A percentile compares a stretch with the other conserved stretches of the same genome.
These are phyloP conservation scores for Podospora pseudopauciseta DNA, from an alignment of 495 filamentous ascomycete species.

Conservation along the genomic window DNA sequence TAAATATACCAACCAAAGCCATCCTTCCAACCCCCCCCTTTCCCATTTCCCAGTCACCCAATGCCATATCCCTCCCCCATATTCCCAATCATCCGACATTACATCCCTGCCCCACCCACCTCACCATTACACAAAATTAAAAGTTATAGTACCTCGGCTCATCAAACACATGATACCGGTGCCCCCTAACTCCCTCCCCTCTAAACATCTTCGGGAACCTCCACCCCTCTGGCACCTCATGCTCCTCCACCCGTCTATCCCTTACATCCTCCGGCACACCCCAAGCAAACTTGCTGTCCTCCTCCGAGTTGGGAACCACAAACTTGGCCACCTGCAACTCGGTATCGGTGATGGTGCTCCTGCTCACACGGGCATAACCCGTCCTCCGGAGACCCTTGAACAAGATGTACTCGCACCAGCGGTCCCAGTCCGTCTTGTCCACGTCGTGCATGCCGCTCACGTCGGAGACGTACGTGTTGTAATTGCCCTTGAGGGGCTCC, in stretches of 20 bases:
- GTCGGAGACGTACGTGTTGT: conserved; percentile 92
- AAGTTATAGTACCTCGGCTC: conserved; percentile 72
- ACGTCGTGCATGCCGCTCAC: conserved; percentile 91
- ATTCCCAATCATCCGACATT: background rate
- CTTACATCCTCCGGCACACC: conserved; percentile 29
- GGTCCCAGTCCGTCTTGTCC: conserved; percentile 88
- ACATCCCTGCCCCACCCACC: background rate
- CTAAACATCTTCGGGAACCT: conserved; percentile 86
- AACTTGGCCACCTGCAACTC: conserved; percentile 98
- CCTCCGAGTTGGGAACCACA: conserved; percentile 68
- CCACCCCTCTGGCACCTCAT: conserved; percentile 69
- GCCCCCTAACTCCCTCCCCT: conserved; percentile 81
- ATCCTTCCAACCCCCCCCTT: background rate
- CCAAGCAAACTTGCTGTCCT: conserved; percentile 49
- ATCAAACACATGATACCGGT: conserved; percentile 94
- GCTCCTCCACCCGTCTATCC: conserved; percentile 48
- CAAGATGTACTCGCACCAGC: conserved; percentile 99
- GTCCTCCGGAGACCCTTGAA: conserved; percentile 84
- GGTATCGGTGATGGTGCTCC: conserved; percentile 93
- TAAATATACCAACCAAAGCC: background rate
- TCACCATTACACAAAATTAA: conserved; percentile 6
- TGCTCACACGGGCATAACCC: conserved; percentile 85
- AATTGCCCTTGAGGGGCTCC: conserved; percentile 86
- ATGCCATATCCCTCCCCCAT: background rate
- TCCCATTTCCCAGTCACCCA: background rate